Evolutionary conservation across 768 basidiomycete genomes (phyloP).

Genomic region (Termitomyces sp.): DNA sequence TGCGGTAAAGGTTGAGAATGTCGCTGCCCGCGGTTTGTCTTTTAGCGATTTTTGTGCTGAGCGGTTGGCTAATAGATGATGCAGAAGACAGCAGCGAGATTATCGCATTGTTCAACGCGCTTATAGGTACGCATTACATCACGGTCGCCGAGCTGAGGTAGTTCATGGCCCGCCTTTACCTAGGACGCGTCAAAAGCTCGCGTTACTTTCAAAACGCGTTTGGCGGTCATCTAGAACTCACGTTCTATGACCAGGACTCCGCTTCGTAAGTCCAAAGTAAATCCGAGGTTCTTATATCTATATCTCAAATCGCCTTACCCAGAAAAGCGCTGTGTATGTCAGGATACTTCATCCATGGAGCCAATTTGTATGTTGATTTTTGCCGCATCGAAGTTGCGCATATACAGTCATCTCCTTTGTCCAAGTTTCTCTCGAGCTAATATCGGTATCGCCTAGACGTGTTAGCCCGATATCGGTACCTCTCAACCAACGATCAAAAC

Average conservation of each 20-base stretch:
- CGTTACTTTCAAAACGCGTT: slow-evolving; percentile 35
- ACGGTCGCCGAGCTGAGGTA: background rate
- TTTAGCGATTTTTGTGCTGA: background rate
- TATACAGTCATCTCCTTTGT: slow-evolving; percentile 16
- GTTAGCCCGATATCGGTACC: slow-evolving; percentile 30
- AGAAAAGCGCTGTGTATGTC: slow-evolving; percentile 71
- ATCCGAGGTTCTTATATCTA: background rate
- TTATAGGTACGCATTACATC: slow-evolving; percentile 42
- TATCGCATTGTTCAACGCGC: slow-evolving; percentile 50
- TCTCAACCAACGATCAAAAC: slow-evolving; percentile 19
- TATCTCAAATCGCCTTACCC: background rate
- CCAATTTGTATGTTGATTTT: slow-evolving; percentile 45
- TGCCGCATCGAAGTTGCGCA: slow-evolving; percentile 4
- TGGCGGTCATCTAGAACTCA: slow-evolving; percentile 44
- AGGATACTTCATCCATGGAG: slow-evolving; percentile 53
- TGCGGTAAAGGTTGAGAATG: slow-evolving; percentile 48
- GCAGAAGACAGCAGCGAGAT: slow-evolving; percentile 41
- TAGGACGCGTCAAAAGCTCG: slow-evolving; percentile 51
- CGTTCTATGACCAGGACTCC: slow-evolving; percentile 49
- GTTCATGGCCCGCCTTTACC: background rate
- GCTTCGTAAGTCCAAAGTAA: slow-evolving; percentile 36
- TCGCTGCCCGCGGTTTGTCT: slow-evolving; percentile 34
- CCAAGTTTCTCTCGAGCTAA: background rate
- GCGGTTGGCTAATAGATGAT: background rate
- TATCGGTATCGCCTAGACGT: slow-evolving; percentile 24